Evolutionary conservation across 306 rosid species (phyloP), one percentile per base, ranked within the genome.

Genomic region (Prunus kanzakura): DNA sequence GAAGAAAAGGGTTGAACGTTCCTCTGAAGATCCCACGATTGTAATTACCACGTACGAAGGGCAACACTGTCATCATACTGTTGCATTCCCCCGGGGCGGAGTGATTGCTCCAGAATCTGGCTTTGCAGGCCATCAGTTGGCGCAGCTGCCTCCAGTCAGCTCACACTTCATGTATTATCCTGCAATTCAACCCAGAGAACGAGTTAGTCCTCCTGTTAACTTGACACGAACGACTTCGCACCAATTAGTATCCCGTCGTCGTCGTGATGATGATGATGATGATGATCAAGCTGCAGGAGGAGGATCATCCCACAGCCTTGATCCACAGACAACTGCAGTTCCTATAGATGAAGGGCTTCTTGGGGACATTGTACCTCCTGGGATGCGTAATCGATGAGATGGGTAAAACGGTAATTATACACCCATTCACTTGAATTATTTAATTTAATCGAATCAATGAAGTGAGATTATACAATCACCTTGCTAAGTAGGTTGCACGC

Each of bases 31-130:
- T 69, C 89, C 96, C 35, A 82, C 90, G 0, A 79, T 80, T 29
- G 99, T 96, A 47, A 91, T 96, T 25, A 96, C 99, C 1, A 96
- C 99, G 22, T 96, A 96, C 14, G 99, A 96, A 85, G 99, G 99
- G 15, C 99, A 92, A 41, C 99, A 96, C 58, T 96, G 98, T 56
- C 99, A 96, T 74, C 97, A 92, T 16, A 89, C 91, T 1, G 88
- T 86, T 71, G 91, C 96, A 45, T 92, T 88, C 76, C 91, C 92
- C 15, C 80, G 97, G 61, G 90, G 86, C 0, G 97, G 93, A 27
- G 20, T 92, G 54, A 47, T 78, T 32, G 77, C 71, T 52, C 95
- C 82, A 1, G 86, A 84, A 66, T 61, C 88, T 43, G 72, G 82
- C 16, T 79, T 82, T 58, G 69, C 64, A 11, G 61, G 82, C 25